phyloP scores from a whole-genome alignment of 2,329 filamentous ascomycete genomes.

The Aspergillus sp. region DNA sequence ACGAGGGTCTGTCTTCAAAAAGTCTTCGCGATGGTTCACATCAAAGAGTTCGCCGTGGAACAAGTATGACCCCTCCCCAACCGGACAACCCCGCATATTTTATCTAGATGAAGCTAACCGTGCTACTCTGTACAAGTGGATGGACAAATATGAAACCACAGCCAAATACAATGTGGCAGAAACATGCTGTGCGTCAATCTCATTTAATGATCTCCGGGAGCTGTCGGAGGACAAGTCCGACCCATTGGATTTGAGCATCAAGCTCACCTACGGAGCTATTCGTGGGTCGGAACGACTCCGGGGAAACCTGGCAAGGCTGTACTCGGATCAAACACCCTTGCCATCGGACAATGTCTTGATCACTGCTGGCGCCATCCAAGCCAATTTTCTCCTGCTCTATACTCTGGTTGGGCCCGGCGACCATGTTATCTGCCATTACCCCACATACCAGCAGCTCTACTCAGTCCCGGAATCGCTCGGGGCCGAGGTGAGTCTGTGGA shows the following conservation, averaged over 20 bases:
- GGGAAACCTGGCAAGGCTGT: conserved; percentile 33
- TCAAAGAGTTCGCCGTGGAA: conserved; percentile 61
- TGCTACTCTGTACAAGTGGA: conserved; percentile 49
- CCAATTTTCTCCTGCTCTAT: conserved; percentile 82
- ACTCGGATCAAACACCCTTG: conserved; percentile 38
- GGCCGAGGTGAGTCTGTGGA: conserved; percentile 77
- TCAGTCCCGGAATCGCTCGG: conserved; percentile 72
- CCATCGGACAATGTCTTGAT: conserved; percentile 67
- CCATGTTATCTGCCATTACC: conserved; percentile 83
- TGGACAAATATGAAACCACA: conserved; percentile 56
- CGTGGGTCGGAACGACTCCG: conserved; percentile 29
- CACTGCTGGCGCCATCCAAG: conserved; percentile 77
- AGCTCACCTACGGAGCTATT: conserved; percentile 32
- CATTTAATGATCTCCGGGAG: conserved; percentile 65
- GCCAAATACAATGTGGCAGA: conserved; percentile 72
- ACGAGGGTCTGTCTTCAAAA: background rate
- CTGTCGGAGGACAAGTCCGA: conserved; percentile 52
- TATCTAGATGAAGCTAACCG: background rate
- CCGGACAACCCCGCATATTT: conserved; percentile 7
- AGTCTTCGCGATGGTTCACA: conserved; percentile 40
- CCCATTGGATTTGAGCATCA: conserved; percentile 27
- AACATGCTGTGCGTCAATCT: conserved; percentile 75
- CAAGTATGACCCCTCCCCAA: conserved; percentile 49
- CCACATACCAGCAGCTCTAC: conserved; percentile 85
- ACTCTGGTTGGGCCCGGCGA: conserved; percentile 71